Percentiles rank a stretch among this genome's conserved stretches.
phyloP scores from a whole-genome alignment of 768 basidiomycete species.

The Phlegmacium glaucopus region DNA sequence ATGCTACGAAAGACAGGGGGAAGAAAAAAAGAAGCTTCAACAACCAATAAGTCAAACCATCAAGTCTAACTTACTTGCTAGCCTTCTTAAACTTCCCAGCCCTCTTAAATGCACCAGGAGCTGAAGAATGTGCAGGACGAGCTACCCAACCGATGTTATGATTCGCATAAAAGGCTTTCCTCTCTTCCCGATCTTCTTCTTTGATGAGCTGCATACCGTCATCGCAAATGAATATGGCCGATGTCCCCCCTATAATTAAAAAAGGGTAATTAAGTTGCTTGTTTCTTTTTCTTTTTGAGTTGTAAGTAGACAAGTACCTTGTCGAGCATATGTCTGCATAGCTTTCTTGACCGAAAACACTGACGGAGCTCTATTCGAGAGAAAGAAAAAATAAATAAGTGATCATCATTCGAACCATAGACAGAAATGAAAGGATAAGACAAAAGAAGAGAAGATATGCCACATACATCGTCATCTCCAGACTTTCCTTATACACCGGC shows the following conservation, averaged over 20 bases:
- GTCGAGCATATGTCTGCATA: slow-evolving; percentile 83
- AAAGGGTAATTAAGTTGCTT: not conserved
- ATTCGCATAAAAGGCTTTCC: slow-evolving; percentile 76
- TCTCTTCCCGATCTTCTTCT: slow-evolving; percentile 57
- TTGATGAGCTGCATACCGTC: slow-evolving; percentile 74
- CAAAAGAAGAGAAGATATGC: not conserved
- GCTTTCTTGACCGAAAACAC: slow-evolving; percentile 80
- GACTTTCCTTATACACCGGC: slow-evolving; percentile 85
- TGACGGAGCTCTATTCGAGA: slow-evolving; percentile 52
- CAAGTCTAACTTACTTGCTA: slow-evolving; percentile 33
- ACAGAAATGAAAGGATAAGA: too few relatives aligned
- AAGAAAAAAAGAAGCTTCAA: too few relatives aligned
- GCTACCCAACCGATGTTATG: slow-evolving; percentile 78
- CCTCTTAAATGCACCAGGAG: slow-evolving; percentile 85
- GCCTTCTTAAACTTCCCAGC: slow-evolving; percentile 92
- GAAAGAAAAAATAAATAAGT: not conserved
- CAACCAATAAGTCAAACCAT: not conserved
- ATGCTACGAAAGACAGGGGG: slow-evolving; percentile 43
- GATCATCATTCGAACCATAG: slow-evolving; percentile 6
- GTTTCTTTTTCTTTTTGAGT: not conserved
- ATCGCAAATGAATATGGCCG: slow-evolving; percentile 78
- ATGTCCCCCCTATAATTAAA: slow-evolving; percentile 51
- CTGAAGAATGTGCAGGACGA: slow-evolving; percentile 67
- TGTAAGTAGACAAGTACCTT: too few relatives aligned
- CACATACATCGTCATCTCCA: slow-evolving; percentile 69